A percentile compares a stretch with the other conserved stretches of the same genome.
Conservation (phyloP, 2,329 filamentous ascomycete species). For the Boeremia lycopersici region DNA sequence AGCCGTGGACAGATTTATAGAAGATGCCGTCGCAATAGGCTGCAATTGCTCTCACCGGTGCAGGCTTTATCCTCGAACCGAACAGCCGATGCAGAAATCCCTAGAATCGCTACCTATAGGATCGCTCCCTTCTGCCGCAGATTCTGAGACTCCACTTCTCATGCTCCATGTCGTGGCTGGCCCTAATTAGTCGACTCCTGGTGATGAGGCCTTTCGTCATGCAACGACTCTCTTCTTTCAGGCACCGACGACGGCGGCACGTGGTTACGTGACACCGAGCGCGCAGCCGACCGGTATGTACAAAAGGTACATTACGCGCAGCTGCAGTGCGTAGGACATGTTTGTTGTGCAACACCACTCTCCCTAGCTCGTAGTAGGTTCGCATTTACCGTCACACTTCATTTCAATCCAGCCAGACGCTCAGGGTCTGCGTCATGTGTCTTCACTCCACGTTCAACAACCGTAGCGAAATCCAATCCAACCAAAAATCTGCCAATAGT, state of each 20-base stretch:
- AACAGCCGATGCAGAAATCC: constrained; percentile 22
- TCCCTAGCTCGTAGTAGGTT: constrained; percentile 1
- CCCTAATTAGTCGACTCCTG: constrained; percentile 35
- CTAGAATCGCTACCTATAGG: constrained; percentile 28
- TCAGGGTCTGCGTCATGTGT: background rate
- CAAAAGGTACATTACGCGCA: constrained; percentile 3
- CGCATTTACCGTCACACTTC: background rate
- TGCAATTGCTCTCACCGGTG: constrained; percentile 16
- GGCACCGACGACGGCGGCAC: constrained; percentile 30
- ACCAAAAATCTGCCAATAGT: no score
- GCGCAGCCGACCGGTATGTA: constrained; percentile 8
- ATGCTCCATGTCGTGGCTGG: constrained; percentile 35
- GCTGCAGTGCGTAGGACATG: constrained; percentile 1
- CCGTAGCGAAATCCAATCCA: background rate
- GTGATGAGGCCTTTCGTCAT: constrained; percentile 15
- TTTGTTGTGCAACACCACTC: background rate
- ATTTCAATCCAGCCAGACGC: background rate
- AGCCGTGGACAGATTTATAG: constrained; percentile 12
- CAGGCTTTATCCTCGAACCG: constrained; percentile 32
- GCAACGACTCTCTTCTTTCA: constrained; percentile 21
- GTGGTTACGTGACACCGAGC: constrained; percentile 28
- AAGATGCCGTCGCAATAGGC: constrained; percentile 17
- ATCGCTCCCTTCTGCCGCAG: constrained; percentile 26
- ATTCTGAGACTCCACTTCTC: constrained; percentile 18
- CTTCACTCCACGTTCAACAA: background rate